Evolutionary conservation across 306 rosid genomes (phyloP), one percentile per base, ranked within the genome.

Genomic region (Prinsepia uniflora): DNA sequence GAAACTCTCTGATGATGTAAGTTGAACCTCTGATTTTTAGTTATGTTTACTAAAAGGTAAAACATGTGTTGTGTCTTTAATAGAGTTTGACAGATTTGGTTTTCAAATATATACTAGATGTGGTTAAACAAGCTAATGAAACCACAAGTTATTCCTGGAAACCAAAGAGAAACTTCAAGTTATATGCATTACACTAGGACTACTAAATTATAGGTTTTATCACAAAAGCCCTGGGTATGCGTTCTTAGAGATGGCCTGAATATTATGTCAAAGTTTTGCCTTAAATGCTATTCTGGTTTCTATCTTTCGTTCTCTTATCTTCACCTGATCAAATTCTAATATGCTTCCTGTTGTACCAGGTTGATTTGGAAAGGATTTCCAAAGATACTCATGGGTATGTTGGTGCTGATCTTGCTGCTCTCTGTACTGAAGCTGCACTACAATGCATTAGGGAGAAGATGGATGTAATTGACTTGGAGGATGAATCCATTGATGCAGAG

Each of bases 321-420:
- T 13, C 14, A 5, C 46, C 47, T 61, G 47, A 39, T 61, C 22
- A 15, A 17, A 61, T 15, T 39, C 10, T 30, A 30, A 30, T 30
- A 39, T 36, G 66, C 46, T 61, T 61, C 46, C 47, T 61, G 24
- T 12, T 61, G 65, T 55, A 6, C 67, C 67, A 85, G 92, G 92
- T 87, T 81, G 89, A 87, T 81, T 67, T 85, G 34, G 83, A 79
- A 69, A 81, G 81, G 74, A 87, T 87, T 72, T 42, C 86, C 61
- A 83, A 83, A 68, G 86, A 85, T 54, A 85, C 89, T 0, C 92
- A 87, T 77, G 88, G 92, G 1, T 87, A 87, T 83, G 89, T 87
- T 75, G 92, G 92, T 66, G 88, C 88, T 15, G 89, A 87, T 65
- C 87, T 87, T 72, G 92, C 90, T 56, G 92, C 92, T 67, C 89